Evolutionary conservation across 805 yeast species (phyloP), one percentile per base, ranked within the genome.

Genomic region (Candida peoriensis): DNA sequence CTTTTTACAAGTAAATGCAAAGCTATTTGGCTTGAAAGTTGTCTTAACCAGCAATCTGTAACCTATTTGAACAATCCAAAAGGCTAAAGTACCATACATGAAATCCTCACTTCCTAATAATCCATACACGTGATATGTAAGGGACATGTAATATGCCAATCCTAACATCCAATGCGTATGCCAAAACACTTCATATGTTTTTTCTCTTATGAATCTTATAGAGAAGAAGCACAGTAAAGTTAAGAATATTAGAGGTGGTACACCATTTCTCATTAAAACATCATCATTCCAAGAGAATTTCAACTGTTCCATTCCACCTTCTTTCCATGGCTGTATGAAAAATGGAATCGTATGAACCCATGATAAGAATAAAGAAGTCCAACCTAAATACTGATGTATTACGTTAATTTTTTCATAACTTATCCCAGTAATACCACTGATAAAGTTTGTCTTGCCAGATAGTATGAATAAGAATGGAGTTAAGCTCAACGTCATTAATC

Each of bases 81-180:
- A 62, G 2, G 66, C 76, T 24, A 74, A 46, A 3, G 78, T 69
- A 0, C 70, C 76, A 60, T 68, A 64, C 55, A 74, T 46, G 43
- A 72, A 75, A 31, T 63, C 52, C 23, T 66, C 59, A 27, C 68
- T 47, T 22, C 55, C 55, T 28, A 71, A 48, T 8, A 41, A 20
- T 1, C 48, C 59, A 40, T 54, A 53, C 14, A 60, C 58, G 47
- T 75, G 81, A 61, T 64, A 64, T 26, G 63, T 61, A 41, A 75
- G 52, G 7, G 72, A 58, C 14, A 64, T 72, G 39, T 66, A 60
- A 46, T 66, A 73, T 0, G 68, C 77, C 25, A 70, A 44, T 0
- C 74, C 81, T 30, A 64, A 42, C 11, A 70, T 41, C 81, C 81
- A 75, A 51, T 76, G 81, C 8, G 63, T 33, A 40, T 72, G 76